Percentiles rank a stretch among this genome's conserved stretches.
These are phyloP conservation scores for Suillus clintonianus DNA, from an alignment of 768 basidiomycete genomes.

Conservation along the genomic window DNA sequence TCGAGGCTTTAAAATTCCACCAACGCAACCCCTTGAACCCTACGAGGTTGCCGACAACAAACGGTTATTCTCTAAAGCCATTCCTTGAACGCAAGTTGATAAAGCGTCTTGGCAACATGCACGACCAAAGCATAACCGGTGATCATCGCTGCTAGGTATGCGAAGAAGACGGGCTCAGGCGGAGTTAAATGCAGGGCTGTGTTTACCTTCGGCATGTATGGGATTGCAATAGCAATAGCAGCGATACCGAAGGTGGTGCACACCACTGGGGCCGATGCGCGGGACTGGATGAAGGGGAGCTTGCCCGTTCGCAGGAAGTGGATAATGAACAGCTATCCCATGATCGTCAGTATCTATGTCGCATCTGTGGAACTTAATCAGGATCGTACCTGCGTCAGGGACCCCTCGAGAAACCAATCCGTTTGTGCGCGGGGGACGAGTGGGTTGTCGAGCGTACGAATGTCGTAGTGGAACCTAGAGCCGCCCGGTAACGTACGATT, in stretches of 20 bases:
- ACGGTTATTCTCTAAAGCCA: conserved; percentile 22
- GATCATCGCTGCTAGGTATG: conserved; percentile 24
- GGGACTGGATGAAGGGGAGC: conserved; percentile 33
- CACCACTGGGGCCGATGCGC: conserved; percentile 28
- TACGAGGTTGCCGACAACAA: neutral
- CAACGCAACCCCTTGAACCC: no score
- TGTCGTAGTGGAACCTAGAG: conserved; percentile 32
- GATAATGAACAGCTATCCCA: conserved; percentile 31
- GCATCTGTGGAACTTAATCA: neutral
- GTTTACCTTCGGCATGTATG: conserved; percentile 33
- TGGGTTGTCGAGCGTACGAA: conserved; percentile 26
- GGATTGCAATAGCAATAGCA: conserved; percentile 33
- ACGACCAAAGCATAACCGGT: conserved; percentile 24
- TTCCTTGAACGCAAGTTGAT: conserved; percentile 29
- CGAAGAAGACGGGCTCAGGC: conserved; percentile 29
- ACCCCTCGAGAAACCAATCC: conserved; percentile 38
- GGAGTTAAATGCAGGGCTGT: conserved; percentile 28
- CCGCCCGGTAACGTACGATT: neutral
- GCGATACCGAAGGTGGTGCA: conserved; percentile 32
- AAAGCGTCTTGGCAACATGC: conserved; percentile 28
- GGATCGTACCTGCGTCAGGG: conserved; percentile 34
- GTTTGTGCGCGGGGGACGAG: conserved; percentile 35
- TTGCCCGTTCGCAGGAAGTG: conserved; percentile 34
- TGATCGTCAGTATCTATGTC: neutral
- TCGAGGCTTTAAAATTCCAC: neutral